Evolutionary conservation across 2,329 filamentous ascomycete genomes (phyloP), one percentile per base, ranked within the genome.

Genomic region (Trichophyton rubrum): DNA sequence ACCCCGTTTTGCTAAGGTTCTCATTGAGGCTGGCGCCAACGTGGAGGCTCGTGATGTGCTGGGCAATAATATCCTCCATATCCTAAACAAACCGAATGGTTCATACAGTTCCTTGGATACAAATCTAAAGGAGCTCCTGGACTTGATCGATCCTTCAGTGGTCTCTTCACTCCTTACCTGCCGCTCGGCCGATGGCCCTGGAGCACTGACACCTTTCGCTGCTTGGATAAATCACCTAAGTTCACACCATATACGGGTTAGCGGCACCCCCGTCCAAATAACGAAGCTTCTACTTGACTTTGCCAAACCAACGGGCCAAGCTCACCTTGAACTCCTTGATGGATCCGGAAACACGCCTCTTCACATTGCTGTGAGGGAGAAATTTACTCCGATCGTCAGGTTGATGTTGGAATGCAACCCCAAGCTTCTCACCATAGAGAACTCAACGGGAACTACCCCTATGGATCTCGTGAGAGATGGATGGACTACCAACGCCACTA

Each of bases 391-490:
- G 7, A 30, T 88, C 30, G 84, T 88, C 2, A 60, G 67, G 15
- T 15, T 66, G 9, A 68, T 74, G 45, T 72, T 90, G 9, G 74
- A 80, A 8, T 75, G 75, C 64, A 77, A 81, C 17, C 82, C 85
- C 0, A 76, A 78, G 27, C 76, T 90, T 1, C 74, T 90, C 0
- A 79, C 82, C 65, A 81, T 85, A 22, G 89, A 93, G 70, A 91
- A 91, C 65, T 83, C 87, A 0, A 87, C 87, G 0, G 89, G 89
- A 1, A 80, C 82, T 15, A 93, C 88, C 0, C 86, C 89, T 0
- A 78, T 80, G 30, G 88, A 93, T 17, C 63, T 73, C 35, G 69
- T 68, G 1, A 66, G 66, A 5, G 66, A 68, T 38, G 60, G 60
- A 6, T 73, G 71, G 71, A 57, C 69, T 5, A 61, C 65, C 0